Percentiles rank a stretch among this genome's conserved stretches.
These are phyloP conservation scores for Botrytis sinoallii DNA, from an alignment of 2,329 filamentous ascomycete species.

Conservation along the genomic window DNA sequence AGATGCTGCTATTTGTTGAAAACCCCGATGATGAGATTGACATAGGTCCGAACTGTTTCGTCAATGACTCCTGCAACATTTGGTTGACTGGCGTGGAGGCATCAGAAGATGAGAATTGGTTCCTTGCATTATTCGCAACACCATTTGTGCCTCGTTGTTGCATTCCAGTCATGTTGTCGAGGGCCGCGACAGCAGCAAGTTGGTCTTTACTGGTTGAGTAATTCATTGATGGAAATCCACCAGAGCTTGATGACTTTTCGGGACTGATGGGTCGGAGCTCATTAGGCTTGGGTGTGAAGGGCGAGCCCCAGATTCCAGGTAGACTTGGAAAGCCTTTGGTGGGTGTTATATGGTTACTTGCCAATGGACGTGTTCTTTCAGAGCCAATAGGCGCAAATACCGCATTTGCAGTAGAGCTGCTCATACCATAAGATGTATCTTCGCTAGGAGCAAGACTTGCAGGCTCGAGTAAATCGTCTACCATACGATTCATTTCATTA, in stretches of 20 bases:
- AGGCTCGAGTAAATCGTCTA: conserved; percentile 50
- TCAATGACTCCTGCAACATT: conserved; percentile 29
- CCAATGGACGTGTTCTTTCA: conserved; percentile 33
- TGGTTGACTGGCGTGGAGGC: conserved; percentile 26
- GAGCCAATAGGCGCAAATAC: conserved; percentile 45
- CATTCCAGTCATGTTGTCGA: conserved; percentile 32
- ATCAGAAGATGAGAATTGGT: conserved; percentile 17
- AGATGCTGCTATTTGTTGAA: conserved; percentile 51
- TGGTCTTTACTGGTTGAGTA: conserved; percentile 29
- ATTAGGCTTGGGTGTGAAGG: conserved; percentile 44
- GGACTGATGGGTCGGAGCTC: conserved; percentile 41
- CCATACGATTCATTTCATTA: conserved; percentile 54
- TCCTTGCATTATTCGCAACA: conserved; percentile 15
- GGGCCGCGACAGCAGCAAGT: conserved; percentile 26
- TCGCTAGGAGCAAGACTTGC: conserved; percentile 37
- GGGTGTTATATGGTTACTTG: conserved; percentile 36
- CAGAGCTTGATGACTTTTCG: conserved; percentile 37
- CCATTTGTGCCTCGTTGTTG: conserved; percentile 21
- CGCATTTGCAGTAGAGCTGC: conserved; percentile 50
- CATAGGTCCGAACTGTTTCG: conserved; percentile 27
- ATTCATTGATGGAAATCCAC: conserved; percentile 36
- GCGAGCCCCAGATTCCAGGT: conserved; percentile 45
- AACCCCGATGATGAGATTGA: conserved; percentile 39
- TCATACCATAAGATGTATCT: conserved; percentile 55
- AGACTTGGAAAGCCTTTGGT: conserved; percentile 38